phyloP scores from a whole-genome alignment of 176 grass and related monocot genomes.

The Zoysia pacifica region DNA sequence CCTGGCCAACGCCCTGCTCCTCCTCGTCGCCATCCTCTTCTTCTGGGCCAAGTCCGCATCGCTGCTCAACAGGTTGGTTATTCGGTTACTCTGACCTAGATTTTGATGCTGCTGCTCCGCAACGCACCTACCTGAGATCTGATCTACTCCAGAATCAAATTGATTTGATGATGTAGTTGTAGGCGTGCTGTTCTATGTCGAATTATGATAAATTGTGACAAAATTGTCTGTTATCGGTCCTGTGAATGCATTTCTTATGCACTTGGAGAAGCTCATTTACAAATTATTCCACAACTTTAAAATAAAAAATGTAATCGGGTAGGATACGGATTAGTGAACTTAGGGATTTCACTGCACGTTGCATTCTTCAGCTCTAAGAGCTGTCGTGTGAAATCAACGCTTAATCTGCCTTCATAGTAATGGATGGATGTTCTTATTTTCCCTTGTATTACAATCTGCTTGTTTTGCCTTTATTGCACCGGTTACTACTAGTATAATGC shows the following conservation, averaged over 20 bases:
- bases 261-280: background rate
- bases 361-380: background rate
- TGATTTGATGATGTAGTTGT: slow-evolving; percentile 14
- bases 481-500: background rate
- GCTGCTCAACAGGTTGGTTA: slow-evolving; percentile 73
- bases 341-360: background rate
- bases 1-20: slow-evolving; percentile 76
- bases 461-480: background rate
- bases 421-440: background rate
- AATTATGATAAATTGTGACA: background rate
- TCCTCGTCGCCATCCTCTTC: slow-evolving; percentile 90
- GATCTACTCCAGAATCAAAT: background rate
- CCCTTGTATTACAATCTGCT: background rate
- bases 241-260: background rate
- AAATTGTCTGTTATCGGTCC: background rate
- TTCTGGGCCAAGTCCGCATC: slow-evolving; percentile 97
- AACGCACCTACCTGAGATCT: slow-evolving; percentile 23
- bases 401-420: background rate
- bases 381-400: background rate
- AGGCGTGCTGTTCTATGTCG: background rate
- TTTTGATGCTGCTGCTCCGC: background rate
- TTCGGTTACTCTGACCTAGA: background rate
- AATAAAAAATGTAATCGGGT: background rate
- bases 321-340: background rate
- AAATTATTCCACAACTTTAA: background rate